A percentile compares a stretch with the other conserved stretches of the same genome.
Conservation (phyloP, 495 filamentous ascomycete species). For the Penicillium mononematosum region DNA sequence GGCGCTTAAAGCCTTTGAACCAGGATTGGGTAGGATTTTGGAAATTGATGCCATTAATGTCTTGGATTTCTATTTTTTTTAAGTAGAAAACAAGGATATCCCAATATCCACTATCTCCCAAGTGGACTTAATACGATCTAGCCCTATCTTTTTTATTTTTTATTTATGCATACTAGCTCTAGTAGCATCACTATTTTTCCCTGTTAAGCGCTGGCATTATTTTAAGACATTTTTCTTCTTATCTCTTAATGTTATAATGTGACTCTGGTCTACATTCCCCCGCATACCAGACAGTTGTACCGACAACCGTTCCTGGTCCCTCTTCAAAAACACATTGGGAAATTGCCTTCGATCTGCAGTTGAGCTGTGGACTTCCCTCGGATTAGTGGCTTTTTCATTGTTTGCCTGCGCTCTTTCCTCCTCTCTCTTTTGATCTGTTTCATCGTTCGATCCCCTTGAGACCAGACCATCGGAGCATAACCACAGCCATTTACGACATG, state of each 20-base stretch:
- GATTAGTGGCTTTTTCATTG: neutral
- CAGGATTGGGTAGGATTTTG: too few species aligned
- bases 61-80: too few species aligned
- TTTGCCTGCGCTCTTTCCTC: neutral
- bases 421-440: neutral
- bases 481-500: conserved; percentile 12
- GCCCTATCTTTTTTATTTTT: neutral
- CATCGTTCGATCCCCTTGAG: neutral
- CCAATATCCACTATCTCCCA: too few species aligned
- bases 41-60: too few species aligned
- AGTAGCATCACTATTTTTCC: neutral
- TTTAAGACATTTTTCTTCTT: neutral
- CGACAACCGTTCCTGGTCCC: conserved; percentile 4
- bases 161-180: neutral
- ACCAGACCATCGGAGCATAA: conserved; percentile 6
- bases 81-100: too few species aligned
- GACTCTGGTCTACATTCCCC: conserved; percentile 4
- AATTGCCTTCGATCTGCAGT: conserved; percentile 1
- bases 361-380: neutral
- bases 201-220: neutral
- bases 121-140: neutral
- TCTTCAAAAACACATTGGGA: conserved; percentile 11
- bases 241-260: neutral
- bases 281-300: conserved; percentile 12
- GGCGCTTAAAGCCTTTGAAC: too few species aligned